Conservation (phyloP, 2,329 filamentous ascomycete genomes). For the Epichloe bromicola region DNA sequence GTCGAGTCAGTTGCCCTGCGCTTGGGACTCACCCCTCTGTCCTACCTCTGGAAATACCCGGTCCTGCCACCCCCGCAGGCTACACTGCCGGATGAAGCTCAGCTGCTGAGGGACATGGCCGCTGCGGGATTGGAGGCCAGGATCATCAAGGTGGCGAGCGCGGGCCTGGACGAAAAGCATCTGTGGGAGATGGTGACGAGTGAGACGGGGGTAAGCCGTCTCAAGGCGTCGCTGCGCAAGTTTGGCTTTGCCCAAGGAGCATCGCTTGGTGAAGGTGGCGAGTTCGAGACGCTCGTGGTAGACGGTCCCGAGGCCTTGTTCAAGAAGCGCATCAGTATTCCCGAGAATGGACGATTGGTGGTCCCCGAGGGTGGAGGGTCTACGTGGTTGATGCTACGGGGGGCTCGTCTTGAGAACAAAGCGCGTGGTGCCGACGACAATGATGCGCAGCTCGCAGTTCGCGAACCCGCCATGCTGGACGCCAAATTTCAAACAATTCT, state of each 20-base stretch:
- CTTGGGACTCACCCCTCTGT: constrained; percentile 68
- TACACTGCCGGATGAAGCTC: constrained; percentile 28
- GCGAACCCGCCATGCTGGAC: constrained; percentile 57
- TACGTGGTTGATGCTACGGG: constrained; percentile 52
- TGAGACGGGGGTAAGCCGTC: constrained; percentile 29
- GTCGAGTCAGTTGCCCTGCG: constrained; percentile 83
- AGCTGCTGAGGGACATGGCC: constrained; percentile 71
- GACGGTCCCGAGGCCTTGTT: constrained; percentile 66
- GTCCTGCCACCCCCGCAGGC: constrained; percentile 41
- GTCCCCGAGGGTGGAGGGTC: constrained; percentile 63
- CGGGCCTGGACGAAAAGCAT: constrained; percentile 67
- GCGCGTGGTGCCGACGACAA: constrained; percentile 3
- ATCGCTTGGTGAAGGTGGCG: constrained; percentile 81
- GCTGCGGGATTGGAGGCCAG: constrained; percentile 68
- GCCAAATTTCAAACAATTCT: constrained; percentile 36
- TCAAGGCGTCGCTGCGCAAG: constrained; percentile 43
- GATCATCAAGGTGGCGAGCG: constrained; percentile 89
- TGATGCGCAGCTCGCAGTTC: constrained; percentile 19
- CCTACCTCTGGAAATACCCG: constrained; percentile 89
- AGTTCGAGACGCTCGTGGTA: constrained; percentile 87
- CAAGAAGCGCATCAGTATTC: constrained; percentile 54
- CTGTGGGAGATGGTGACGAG: constrained; percentile 71
- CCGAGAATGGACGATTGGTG: constrained; percentile 35
- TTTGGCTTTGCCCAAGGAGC: constrained; percentile 60
- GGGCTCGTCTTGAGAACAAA: constrained; percentile 40